A percentile compares a stretch with the other conserved stretches of the same genome.
phyloP scores from a whole-genome alignment of 257 asterid genomes.

The Nicotiana tabacum region DNA sequence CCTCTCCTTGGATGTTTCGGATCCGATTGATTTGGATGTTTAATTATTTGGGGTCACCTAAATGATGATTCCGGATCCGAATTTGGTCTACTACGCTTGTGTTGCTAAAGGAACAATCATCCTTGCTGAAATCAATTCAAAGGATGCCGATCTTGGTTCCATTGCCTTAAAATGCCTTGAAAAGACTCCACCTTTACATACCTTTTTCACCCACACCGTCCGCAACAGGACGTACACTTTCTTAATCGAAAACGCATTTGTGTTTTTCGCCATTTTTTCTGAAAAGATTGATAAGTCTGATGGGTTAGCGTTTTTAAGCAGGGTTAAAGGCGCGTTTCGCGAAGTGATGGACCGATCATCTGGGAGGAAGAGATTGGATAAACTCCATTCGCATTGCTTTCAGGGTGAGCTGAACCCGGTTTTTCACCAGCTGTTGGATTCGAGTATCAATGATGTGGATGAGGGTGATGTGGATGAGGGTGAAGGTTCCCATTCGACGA shows the following conservation, averaged over 20 bases:
- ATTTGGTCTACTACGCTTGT: conserved; percentile 63
- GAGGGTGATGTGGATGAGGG: conserved; percentile 18
- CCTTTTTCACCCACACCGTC: conserved; percentile 69
- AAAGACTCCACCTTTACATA: conserved; percentile 61
- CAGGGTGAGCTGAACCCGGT: conserved; percentile 83
- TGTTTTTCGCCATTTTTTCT: conserved; percentile 62
- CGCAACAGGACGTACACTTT: conserved; percentile 58
- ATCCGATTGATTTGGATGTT: conserved; percentile 4
- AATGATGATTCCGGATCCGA: conserved; percentile 53
- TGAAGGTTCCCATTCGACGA: conserved; percentile 30
- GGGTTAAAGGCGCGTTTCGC: conserved; percentile 48
- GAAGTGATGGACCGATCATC: conserved; percentile 22
- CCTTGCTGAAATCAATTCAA: conserved; percentile 79
- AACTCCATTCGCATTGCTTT: conserved; percentile 56
- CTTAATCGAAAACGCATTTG: conserved; percentile 46
- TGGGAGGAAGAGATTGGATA: conserved; percentile 32
- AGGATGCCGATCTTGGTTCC: conserved; percentile 63
- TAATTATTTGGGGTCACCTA: conserved; percentile 2
- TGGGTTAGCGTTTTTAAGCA: conserved; percentile 44
- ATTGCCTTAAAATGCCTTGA: conserved; percentile 68
- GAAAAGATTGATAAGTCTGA: conserved; percentile 53
- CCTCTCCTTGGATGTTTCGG: neutral
- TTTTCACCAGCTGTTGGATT: conserved; percentile 56
- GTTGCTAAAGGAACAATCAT: conserved; percentile 59
- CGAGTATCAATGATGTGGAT: conserved; percentile 35